phyloP scores from a whole-genome alignment of 805 yeast species.

The Torulaspora gathmanii region DNA sequence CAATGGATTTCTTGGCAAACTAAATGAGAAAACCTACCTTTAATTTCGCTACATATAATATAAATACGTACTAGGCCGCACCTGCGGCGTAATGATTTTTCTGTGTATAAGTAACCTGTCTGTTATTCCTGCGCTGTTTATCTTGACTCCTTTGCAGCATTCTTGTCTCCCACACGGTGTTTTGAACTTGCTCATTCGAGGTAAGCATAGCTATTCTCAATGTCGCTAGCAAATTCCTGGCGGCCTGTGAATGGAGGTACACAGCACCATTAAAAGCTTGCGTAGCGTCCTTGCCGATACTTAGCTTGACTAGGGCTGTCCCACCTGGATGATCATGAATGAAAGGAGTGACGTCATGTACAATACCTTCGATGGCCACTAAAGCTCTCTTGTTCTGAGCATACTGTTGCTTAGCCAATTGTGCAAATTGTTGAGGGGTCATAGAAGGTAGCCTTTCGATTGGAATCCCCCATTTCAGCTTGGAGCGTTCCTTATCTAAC shows the following conservation, averaged over 20 bases:
- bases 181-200: slow-evolving; percentile 51
- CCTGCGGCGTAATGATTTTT: slow-evolving; percentile 30
- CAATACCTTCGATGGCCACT: slow-evolving; percentile 83
- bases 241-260: slow-evolving; percentile 89
- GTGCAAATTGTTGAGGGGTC: slow-evolving; percentile 49
- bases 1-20: slow-evolving; percentile 23
- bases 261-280: slow-evolving; percentile 94
- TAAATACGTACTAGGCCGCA: slow-evolving; percentile 19
- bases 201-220: slow-evolving; percentile 88
- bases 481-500: slow-evolving; percentile 69
- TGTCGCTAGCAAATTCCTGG: slow-evolving; percentile 82
- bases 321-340: slow-evolving; percentile 96
- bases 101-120: slow-evolving; percentile 25
- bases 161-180: slow-evolving; percentile 27
- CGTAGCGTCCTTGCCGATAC: slow-evolving; percentile 91
- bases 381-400: slow-evolving; percentile 48
- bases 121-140: slow-evolving; percentile 18
- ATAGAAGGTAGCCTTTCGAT: slow-evolving; percentile 76
- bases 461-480: slow-evolving; percentile 91
- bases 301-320: slow-evolving; percentile 64
- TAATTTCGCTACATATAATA: neutral
- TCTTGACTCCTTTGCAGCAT: slow-evolving; percentile 18
- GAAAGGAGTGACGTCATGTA: slow-evolving; percentile 89
- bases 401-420: slow-evolving; percentile 39
- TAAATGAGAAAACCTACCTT: slow-evolving; percentile 5